phyloP scores from a whole-genome alignment of 495 filamentous ascomycete genomes.

The Xylaria acuta region DNA sequence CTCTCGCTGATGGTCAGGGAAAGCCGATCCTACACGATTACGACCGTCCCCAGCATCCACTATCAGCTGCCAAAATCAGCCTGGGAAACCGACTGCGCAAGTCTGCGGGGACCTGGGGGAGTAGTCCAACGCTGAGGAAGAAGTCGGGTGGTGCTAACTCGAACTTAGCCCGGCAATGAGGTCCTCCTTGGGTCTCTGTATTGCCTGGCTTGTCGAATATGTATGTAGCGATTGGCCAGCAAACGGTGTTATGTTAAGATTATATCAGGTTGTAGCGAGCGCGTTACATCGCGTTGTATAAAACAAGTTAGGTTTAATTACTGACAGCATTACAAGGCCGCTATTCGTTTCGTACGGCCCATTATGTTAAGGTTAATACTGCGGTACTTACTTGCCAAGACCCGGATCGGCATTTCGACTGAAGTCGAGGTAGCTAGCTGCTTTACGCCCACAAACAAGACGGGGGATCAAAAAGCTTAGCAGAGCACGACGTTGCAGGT shows the following conservation, averaged over 20 bases:
- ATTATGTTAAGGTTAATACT: background rate
- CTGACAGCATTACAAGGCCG: background rate
- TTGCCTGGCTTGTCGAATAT: background rate
- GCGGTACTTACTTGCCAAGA: background rate
- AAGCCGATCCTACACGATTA: conserved; percentile 30
- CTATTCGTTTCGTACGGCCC: background rate
- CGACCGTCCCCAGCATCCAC: conserved; percentile 37
- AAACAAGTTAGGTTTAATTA: background rate
- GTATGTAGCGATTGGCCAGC: background rate
- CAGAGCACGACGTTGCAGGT: background rate
- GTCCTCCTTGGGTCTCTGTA: background rate
- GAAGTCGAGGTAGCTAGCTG: too few species aligned
- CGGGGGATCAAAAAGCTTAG: background rate
- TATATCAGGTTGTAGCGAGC: background rate
- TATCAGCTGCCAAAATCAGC: conserved; percentile 53
- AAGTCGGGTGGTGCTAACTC: conserved; percentile 28
- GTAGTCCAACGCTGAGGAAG: conserved; percentile 34
- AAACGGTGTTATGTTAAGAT: background rate
- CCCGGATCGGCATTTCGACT: too few species aligned
- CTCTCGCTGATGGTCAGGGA: conserved; percentile 32
- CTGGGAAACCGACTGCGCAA: conserved; percentile 53
- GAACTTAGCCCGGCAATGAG: background rate
- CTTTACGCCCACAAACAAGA: background rate
- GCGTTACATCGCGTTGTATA: background rate
- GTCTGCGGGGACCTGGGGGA: conserved; percentile 44